Conservation (phyloP, 2,329 filamentous ascomycete species). For the Beauveria pseudobassiana region DNA sequence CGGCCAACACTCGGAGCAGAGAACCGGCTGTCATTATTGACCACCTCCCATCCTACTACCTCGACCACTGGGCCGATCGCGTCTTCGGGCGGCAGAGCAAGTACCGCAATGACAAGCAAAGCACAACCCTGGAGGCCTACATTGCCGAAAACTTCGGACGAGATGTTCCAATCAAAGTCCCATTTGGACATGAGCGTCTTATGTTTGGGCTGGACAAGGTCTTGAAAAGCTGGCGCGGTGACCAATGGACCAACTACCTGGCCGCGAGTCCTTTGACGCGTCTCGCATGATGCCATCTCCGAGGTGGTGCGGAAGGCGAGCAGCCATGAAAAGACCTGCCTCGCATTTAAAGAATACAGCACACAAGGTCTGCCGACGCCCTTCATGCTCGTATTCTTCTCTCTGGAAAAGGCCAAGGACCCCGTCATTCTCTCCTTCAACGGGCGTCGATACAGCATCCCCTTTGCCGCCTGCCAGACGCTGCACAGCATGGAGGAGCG, state of each 20-base stretch:
- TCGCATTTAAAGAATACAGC: not conserved
- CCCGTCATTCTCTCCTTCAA: not conserved
- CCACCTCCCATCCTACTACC: not conserved
- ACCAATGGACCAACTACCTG: not conserved
- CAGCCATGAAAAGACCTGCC: not conserved
- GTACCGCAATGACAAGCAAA: not conserved
- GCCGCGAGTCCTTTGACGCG: not conserved
- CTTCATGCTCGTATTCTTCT: not conserved
- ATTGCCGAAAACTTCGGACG: not conserved
- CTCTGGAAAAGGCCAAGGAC: not conserved
- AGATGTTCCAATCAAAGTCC: not conserved
- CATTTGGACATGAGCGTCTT: not conserved
- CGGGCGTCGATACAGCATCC: not conserved
- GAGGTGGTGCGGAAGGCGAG: not conserved
- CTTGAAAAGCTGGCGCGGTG: not conserved
- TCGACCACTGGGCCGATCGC: not conserved
- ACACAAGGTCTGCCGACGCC: not conserved
- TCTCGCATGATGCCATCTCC: not conserved
- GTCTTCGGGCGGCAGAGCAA: not conserved
- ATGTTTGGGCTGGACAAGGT: not conserved
- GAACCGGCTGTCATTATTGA: too few species aligned
- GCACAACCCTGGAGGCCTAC: not conserved
- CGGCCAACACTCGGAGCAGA: too few species aligned
- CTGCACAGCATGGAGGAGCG: too few species aligned
- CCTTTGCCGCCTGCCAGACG: not conserved